These are phyloP conservation scores for Uronychia setigera DNA, from an alignment of 73 alveolate genomes.

Conservation along the genomic window DNA sequence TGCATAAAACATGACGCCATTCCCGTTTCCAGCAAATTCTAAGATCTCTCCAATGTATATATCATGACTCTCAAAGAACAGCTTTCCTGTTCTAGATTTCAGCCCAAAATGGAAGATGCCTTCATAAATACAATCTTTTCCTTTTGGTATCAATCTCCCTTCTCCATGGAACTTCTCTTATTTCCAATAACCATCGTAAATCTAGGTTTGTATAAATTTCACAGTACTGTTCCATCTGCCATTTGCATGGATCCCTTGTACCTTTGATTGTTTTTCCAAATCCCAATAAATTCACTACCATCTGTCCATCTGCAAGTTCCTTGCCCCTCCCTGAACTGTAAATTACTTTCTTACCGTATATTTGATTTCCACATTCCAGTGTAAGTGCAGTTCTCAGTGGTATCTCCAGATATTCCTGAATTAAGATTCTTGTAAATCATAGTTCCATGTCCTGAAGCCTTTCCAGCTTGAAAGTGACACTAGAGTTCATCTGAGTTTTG, in stretches of 20 bases:
- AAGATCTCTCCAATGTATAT: not conserved
- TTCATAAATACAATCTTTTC: not conserved
- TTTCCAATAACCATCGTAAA: slow-evolving; percentile 36
- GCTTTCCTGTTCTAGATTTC: not conserved
- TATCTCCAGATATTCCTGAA: slow-evolving; percentile 31
- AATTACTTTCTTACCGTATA: not conserved
- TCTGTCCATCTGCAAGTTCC: slow-evolving; percentile 57
- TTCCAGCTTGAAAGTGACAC: not conserved
- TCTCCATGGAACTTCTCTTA: slow-evolving; percentile 13
- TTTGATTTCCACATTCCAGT: not conserved
- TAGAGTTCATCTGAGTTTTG: not conserved
- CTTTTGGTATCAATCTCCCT: slow-evolving; percentile 3
- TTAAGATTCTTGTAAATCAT: slow-evolving; percentile 29
- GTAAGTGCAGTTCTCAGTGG: slow-evolving; percentile 17
- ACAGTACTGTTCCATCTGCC: slow-evolving; percentile 44
- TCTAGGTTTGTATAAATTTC: slow-evolving; percentile 11
- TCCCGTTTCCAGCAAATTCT: not conserved
- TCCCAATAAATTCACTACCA: slow-evolving; percentile 54
- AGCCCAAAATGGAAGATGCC: not conserved
- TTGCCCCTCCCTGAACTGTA: slow-evolving; percentile 38
- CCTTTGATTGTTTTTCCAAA: slow-evolving; percentile 44
- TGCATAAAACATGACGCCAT: not conserved
- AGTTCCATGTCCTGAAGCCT: slow-evolving; percentile 36
- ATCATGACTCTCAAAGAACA: not conserved
- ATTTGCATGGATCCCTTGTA: slow-evolving; percentile 27